Base-by-base conservation (phyloP, 23 red algal species). In the Gracilaria gracilis region DNA sequence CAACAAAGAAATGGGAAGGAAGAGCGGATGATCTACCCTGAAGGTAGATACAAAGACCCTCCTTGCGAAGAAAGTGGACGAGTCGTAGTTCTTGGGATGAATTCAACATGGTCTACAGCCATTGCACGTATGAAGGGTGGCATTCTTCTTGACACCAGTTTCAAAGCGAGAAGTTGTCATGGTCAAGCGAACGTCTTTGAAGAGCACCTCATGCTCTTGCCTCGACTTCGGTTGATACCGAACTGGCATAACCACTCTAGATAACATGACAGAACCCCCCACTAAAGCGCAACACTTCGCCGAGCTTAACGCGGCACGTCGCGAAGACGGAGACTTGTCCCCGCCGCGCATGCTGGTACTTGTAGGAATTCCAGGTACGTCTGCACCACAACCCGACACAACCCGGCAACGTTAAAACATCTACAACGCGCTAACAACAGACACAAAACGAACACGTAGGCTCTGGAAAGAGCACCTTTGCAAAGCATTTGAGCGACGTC, bases 301-400 rank as follows among this genome's bases (percentile, higher is more conserved):
- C 39, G 21, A 57, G 23, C 65, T 87, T 2, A 9, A 72, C 11
- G 83, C 62, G 9, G 61, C 61, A 5, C 38, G 39, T 29, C 53
- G 36, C 11, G 55, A 59, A 25, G 55, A 65, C 39, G 32, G n/a
- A 12, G 28, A 48, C n/a, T 15, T 42, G 2, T 17, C 37, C 38
- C 72, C 48, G 1, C 86, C 86, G 16, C 86, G 86, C 21, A 70
- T 89, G 32, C 55, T 89, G 28, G 40, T 89, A 31, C 49, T 89
- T 20, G 70, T 78, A 28, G 86, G 86, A 36, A 89, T 89, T 67
- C 86, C 86, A 35, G 86, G 86, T 80, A 89, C 13, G 86, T 70
- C 13, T 13, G 6, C 8, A 8, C 17, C 55, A 27, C 55, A n/a
- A 25, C 23, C 24, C 59, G 13, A 24, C 59, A 6, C 59, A 6